phyloP scores from a whole-genome alignment of 2,329 filamentous ascomycete genomes.

The Aspergillus ochraceoroseus region DNA sequence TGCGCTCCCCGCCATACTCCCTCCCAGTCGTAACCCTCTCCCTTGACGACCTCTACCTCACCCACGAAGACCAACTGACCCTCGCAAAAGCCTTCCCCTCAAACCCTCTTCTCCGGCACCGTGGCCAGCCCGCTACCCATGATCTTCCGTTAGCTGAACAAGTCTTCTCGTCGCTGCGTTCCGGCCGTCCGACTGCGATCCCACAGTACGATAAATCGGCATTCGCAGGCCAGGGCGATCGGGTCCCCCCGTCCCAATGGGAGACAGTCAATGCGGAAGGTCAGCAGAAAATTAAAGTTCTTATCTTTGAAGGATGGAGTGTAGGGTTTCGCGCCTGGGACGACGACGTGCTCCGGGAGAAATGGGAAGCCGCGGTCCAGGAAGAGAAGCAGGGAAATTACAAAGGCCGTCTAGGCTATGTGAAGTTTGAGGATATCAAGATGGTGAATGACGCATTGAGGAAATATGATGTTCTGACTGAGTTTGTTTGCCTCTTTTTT shows the following conservation, averaged over 20 bases:
- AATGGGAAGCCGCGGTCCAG: conserved; percentile 48
- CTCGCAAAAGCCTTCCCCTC: conserved; percentile 61
- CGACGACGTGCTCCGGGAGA: conserved; percentile 52
- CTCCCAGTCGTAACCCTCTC: conserved; percentile 67
- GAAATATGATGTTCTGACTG: conserved; percentile 56
- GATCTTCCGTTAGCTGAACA: conserved; percentile 61
- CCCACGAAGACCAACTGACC: conserved; percentile 61
- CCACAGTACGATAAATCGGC: conserved; percentile 81
- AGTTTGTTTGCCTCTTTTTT: conserved; percentile 30
- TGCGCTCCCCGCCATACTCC: conserved; percentile 54
- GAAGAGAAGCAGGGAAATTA: conserved; percentile 49
- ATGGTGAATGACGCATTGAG: conserved; percentile 57
- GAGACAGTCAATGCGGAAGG: conserved; percentile 44
- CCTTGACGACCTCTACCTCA: conserved; percentile 86
- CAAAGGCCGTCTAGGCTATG: conserved; percentile 49
- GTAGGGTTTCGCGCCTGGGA: conserved; percentile 69
- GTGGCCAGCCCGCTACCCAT: conserved; percentile 80
- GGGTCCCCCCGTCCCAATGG: conserved; percentile 61
- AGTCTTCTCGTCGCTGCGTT: conserved; percentile 58
- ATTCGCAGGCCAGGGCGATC: conserved; percentile 70
- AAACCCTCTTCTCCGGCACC: conserved; percentile 73
- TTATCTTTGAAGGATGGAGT: conserved; percentile 89
- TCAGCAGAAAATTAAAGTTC: conserved; percentile 49
- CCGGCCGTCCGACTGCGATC: conserved; percentile 53
- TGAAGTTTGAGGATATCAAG: conserved; percentile 53